These are phyloP conservation scores for Nitzschia inconspicua DNA, from an alignment of 108 stramenopile genomes.

Conservation along the genomic window DNA sequence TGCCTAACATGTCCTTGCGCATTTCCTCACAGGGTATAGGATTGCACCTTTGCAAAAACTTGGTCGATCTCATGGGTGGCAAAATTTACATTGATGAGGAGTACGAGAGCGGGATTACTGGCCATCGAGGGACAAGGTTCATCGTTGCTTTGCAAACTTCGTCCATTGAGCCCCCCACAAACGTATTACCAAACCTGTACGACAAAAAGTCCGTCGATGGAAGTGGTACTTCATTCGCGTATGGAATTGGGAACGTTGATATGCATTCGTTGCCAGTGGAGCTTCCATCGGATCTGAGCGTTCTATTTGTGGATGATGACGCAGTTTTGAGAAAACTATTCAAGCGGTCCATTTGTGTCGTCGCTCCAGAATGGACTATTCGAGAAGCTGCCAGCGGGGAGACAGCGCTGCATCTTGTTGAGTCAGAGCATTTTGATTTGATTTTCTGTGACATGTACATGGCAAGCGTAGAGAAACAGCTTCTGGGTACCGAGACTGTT, in stretches of 20 bases:
- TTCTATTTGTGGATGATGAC: conserved; percentile 59
- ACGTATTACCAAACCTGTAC: not conserved
- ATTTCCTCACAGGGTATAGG: conserved; percentile 35
- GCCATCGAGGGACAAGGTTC: conserved; percentile 42
- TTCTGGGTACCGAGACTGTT: conserved; percentile 56
- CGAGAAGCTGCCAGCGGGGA: conserved; percentile 49
- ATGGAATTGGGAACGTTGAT: not conserved
- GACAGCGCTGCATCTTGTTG: conserved; percentile 31
- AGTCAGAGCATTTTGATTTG: conserved; percentile 38
- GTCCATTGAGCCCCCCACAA: conserved; percentile 4
- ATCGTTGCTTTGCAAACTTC: conserved; percentile 27
- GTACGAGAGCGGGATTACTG: conserved; percentile 45
- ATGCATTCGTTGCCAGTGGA: conserved; percentile 1
- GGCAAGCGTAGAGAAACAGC: conserved; percentile 55
- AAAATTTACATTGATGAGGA: conserved; percentile 37
- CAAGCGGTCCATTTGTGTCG: conserved; percentile 26
- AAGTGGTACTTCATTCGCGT: not conserved
- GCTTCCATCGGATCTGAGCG: conserved; percentile 27
- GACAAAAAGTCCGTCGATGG: not conserved
- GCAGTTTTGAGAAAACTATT: conserved; percentile 47
- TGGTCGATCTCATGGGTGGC: conserved; percentile 50
- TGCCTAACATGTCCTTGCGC: not conserved
- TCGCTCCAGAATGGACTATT: conserved; percentile 41
- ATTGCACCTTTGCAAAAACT: conserved; percentile 40
- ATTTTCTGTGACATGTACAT: conserved; percentile 54